A percentile compares a stretch with the other conserved stretches of the same genome.
phyloP scores from a whole-genome alignment of 257 asterid species.

The Rubia yunnanensis region DNA sequence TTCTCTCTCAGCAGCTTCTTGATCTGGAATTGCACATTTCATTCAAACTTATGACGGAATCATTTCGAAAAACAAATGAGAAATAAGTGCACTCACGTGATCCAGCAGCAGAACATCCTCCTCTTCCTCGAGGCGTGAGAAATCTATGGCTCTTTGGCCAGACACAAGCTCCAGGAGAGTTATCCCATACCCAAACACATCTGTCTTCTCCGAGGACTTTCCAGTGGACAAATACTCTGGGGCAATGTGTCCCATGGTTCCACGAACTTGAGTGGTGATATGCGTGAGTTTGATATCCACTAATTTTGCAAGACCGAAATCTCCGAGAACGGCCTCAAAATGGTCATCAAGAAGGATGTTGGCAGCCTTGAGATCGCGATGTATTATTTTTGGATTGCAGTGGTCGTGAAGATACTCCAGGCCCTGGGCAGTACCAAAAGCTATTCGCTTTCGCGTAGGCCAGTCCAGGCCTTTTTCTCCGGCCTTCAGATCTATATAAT shows the following conservation, averaged over 20 bases:
- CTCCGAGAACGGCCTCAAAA: constrained; percentile 82
- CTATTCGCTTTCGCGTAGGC: constrained; percentile 62
- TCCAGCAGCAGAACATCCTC: constrained; percentile 84
- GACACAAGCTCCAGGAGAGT: constrained; percentile 87
- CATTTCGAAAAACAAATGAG: neutral
- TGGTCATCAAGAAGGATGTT: constrained; percentile 73
- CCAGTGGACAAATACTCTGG: constrained; percentile 88
- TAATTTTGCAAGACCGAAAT: constrained; percentile 74
- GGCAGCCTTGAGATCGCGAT: constrained; percentile 89
- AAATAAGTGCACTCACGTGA: constrained; percentile 45
- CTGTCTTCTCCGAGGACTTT: constrained; percentile 81
- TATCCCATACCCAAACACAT: constrained; percentile 83
- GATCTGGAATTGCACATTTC: constrained; percentile 28
- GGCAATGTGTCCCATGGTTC: constrained; percentile 97
- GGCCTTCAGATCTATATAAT: constrained; percentile 47
- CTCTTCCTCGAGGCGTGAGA: constrained; percentile 85
- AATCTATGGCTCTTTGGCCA: constrained; percentile 84
- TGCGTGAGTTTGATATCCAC: constrained; percentile 70
- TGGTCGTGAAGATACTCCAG: constrained; percentile 91
- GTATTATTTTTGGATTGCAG: constrained; percentile 82
- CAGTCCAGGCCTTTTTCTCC: constrained; percentile 80
- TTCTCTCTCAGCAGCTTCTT: constrained; percentile 67
- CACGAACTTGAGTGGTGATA: constrained; percentile 83
- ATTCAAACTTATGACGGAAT: neutral
- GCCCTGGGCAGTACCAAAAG: constrained; percentile 87